Base-by-base conservation (phyloP, 2,329 filamentous ascomycete genomes). In the Epichloe baconii region DNA sequence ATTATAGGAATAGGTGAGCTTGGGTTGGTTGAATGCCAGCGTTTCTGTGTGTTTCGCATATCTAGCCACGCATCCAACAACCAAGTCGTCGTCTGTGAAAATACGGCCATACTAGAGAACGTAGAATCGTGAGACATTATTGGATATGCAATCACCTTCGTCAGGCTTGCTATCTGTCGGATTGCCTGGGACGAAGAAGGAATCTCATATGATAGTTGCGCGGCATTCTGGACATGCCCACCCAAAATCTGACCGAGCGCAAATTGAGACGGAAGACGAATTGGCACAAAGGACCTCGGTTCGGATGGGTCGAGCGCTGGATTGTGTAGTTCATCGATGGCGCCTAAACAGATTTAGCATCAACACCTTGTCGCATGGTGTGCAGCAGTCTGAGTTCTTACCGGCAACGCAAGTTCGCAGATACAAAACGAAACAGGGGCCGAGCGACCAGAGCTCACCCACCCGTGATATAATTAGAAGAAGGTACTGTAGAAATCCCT, bases 401-500 rank as follows among this genome's bases (percentile, higher is more conserved):
- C 76, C 66, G 38, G 68, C 65, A 44, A 77, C 64, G 50, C 64
- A 71, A 58, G 69, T 66, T 54, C 73, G 72, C 12, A 81, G 61
- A 57, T 81, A 82, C 15, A 65, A 58, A 14, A 61, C 52, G 52
- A 78, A 62, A 26, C 75, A 66, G 6, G 64, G 61, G 3, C 70
- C 66, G 36, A 77, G 53, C 8, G 69, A 62, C 77, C 78, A 80
- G 17, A 82, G 58, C 19, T 60, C 63, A 19, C 69, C 69, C 4
- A 68, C 67, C 49, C 70, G 66, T 47, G 69, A 67, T 26, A 74
- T 64, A 8, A 70, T 63, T 26, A 72, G 62, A 56, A 79, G 68
- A 5, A 78, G 57, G 44, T 74, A 71, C 47, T 68, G 66, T 48
- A 80, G 70, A 52, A 83, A 74, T 3, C 65, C 65, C 56, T 78